phyloP scores from a whole-genome alignment of 805 yeast genomes.

The Myxozyma neglecta region DNA sequence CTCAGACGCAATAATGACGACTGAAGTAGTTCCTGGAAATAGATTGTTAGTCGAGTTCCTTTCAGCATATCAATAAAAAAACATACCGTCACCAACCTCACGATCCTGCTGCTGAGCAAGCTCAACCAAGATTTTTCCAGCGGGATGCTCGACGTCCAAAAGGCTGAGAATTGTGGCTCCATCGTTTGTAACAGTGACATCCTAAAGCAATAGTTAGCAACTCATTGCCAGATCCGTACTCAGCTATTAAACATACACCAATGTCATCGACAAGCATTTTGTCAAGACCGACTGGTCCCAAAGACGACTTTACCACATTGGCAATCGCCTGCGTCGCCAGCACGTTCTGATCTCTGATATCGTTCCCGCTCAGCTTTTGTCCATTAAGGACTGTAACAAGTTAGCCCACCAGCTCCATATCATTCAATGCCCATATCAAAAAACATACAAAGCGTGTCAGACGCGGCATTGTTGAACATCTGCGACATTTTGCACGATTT shows the following conservation, averaged over 20 bases:
- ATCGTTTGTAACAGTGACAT: conserved; percentile 96
- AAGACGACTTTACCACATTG: conserved; percentile 81
- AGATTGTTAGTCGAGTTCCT: neutral
- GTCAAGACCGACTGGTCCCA: conserved; percentile 98
- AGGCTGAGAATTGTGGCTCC: conserved; percentile 94
- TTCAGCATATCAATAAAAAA: neutral
- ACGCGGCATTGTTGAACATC: conserved; percentile 77
- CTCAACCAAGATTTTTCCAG: conserved; percentile 95
- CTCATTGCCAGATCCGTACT: neutral
- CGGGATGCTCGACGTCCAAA: conserved; percentile 97
- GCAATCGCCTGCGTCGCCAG: conserved; percentile 88
- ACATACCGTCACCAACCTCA: conserved; percentile 92
- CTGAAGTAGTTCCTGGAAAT: conserved; percentile 69
- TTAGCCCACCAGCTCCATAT: neutral
- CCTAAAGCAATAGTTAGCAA: conserved; percentile 39
- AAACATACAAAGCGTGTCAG: conserved; percentile 75
- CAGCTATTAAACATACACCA: conserved; percentile 49
- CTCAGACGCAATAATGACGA: conserved; percentile 93
- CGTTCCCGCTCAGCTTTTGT: conserved; percentile 93
- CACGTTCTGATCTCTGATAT: conserved; percentile 89
- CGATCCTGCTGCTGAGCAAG: conserved; percentile 98
- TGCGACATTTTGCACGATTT: conserved; percentile 46
- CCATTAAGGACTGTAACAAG: conserved; percentile 71
- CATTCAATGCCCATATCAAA: neutral
- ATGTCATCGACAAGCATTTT: conserved; percentile 98